phyloP scores from a whole-genome alignment of 345 rosid species.

The Isatis tinctoria region DNA sequence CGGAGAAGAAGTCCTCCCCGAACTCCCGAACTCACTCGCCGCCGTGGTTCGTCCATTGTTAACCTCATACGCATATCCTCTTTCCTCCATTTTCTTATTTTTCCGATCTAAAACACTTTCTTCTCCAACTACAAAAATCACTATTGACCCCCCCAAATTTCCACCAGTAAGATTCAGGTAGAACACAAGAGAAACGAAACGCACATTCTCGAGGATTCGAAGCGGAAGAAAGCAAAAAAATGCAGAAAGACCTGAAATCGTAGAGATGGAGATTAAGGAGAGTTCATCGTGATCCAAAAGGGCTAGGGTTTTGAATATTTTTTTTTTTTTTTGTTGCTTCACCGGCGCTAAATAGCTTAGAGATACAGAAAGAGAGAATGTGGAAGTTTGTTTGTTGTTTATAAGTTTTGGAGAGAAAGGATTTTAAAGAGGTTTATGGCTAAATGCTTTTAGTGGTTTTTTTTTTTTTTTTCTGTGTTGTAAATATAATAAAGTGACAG shows the following conservation, averaged over 20 bases:
- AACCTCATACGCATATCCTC: constrained; percentile 26
- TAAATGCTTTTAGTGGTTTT: neutral
- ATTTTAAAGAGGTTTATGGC: constrained; percentile 29
- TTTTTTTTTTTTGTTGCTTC: neutral
- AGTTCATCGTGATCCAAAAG: neutral
- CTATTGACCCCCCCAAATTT: neutral
- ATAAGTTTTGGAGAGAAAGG: neutral
- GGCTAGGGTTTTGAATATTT: neutral
- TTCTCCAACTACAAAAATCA: neutral
- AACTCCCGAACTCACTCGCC: constrained; percentile 14
- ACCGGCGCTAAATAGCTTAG: constrained; percentile 4
- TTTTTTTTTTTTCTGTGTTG: neutral
- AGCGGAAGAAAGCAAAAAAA: neutral
- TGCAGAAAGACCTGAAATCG: constrained; percentile 3
- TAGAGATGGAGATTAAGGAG: neutral
- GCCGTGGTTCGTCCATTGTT: constrained; percentile 17
- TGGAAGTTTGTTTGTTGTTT: neutral
- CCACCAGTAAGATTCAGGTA: neutral
- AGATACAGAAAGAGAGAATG: constrained; percentile 3
- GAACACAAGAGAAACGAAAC: neutral
- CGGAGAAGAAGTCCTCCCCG: constrained; percentile 22
- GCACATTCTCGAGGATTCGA: constrained; percentile 9
- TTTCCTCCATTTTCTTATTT: constrained; percentile 10
- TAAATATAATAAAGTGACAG: neutral
- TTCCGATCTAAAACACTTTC: neutral